Evolutionary conservation across 208 protist species (phyloP), one percentile per base, ranked within the genome.

Genomic region (Crithidia fasciculata): DNA sequence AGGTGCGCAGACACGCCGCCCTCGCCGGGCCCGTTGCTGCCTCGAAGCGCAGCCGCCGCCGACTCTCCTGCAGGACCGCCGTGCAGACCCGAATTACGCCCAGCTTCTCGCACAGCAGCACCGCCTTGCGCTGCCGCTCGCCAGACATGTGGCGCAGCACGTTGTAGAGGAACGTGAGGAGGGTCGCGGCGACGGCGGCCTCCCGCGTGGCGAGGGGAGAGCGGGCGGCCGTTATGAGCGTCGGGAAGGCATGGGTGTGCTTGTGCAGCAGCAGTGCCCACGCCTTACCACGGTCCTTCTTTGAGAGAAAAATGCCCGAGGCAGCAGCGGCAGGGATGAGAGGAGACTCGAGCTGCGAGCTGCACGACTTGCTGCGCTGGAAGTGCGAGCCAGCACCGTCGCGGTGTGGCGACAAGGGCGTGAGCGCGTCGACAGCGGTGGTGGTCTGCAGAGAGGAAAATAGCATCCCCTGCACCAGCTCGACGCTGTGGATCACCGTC

Each of bases 111-210:
- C 91, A 93, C 9, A 82, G 40, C 19, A 74, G 75, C 63, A 91
- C 78, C 0, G 82, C 72, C 58, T 69, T 82, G 40, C 65, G 40
- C 69, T 85, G 78, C 68, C 80, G 75, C 19, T 84, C 76, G 7
- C 53, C 41, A 9, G 80, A 10, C 68, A 84, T 76, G 50, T 74
- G 77, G 39, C 76, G 81, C 37, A 93, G 69, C 5, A 95, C 69
- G 62, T 93, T 93, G 77, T 93, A 95, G 9, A 95, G 52, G 19
- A 93, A 57, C 8, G 86, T 89, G 16, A 93, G 68, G 18, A 93
- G 15, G 8, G 71, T 75, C 36, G 78, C 76, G 2, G 64, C 83
- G 15, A 86, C 82, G 6, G 81, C 62, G 4, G 75, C 62, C 52
- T 86, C 83, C 4, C 60, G 59, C 28, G 72, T 39, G 8, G 89